These are phyloP conservation scores for Flaveria robusta DNA, from an alignment of 129 eudicot species.

Conservation along the genomic window DNA sequence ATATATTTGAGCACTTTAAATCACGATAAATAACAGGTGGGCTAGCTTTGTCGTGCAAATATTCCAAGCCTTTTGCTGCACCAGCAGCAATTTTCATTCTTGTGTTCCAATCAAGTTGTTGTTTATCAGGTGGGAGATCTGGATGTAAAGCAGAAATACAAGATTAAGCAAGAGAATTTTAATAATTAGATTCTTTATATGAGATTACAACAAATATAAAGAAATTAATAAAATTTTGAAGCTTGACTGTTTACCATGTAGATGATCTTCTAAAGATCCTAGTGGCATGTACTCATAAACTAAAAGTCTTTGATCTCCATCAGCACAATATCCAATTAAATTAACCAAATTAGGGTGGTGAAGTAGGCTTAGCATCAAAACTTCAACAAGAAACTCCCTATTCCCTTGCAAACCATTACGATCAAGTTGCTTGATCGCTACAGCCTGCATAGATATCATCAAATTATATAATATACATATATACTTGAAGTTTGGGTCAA, in stretches of 20 bases:
- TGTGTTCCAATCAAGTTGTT: constrained; percentile 75
- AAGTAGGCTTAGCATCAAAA: constrained; percentile 82
- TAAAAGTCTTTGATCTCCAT: constrained; percentile 89
- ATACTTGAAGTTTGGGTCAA: constrained; percentile 15
- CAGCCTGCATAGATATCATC: constrained; percentile 50
- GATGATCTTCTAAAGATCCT: constrained; percentile 93
- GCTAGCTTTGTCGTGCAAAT: constrained; percentile 75
- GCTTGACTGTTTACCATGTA: constrained; percentile 54
- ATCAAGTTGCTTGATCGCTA: constrained; percentile 94
- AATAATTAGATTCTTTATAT: not conserved
- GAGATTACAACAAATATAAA: not conserved
- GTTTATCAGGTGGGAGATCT: constrained; percentile 68
- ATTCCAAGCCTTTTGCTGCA: constrained; percentile 85
- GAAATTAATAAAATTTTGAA: not conserved
- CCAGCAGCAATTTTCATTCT: constrained; percentile 90
- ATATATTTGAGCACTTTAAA: constrained; percentile 75
- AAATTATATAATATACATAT: not conserved
- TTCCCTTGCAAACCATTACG: constrained; percentile 93
- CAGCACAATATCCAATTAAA: constrained; percentile 90
- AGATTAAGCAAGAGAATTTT: not conserved
- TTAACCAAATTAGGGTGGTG: constrained; percentile 85
- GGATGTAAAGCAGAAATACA: constrained; percentile 13
- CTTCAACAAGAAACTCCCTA: constrained; percentile 92
- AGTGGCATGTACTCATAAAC: constrained; percentile 89
- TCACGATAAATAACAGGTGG: constrained; percentile 87